These are phyloP conservation scores for Leptographium lundbergii DNA, from an alignment of 2,329 filamentous ascomycete species.

Conservation along the genomic window DNA sequence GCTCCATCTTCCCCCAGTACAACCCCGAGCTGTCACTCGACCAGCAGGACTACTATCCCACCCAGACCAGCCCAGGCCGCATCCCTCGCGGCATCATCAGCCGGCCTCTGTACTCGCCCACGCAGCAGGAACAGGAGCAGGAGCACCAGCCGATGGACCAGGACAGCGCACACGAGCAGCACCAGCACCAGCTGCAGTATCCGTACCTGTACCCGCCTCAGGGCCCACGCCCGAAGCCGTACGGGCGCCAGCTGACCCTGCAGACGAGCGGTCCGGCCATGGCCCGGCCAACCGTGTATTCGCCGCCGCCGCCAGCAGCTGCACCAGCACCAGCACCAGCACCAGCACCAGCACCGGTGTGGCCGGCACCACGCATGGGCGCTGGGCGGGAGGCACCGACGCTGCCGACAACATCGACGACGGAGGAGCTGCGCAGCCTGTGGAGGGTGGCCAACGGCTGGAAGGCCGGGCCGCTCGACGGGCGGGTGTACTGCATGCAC, in stretches of 20 bases:
- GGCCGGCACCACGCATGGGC: constrained; percentile 2
- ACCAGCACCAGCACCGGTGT: neutral
- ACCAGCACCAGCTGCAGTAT: neutral
- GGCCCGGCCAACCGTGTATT: too few species aligned
- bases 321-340: neutral
- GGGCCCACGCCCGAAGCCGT: too few species aligned
- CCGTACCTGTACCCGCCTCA: too few species aligned
- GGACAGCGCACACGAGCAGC: neutral
- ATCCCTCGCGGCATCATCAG: constrained; percentile 55
- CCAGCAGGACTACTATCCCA: constrained; percentile 59
- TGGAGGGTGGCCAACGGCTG: constrained; percentile 62
- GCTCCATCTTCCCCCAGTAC: constrained; percentile 67
- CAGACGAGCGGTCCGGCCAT: neutral
- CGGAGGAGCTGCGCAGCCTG: constrained; percentile 48
- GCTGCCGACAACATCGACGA: constrained; percentile 39
- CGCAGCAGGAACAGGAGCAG: constrained; percentile 3
- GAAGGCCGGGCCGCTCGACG: constrained; percentile 47
- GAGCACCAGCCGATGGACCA: constrained; percentile 1
- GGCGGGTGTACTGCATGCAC: constrained; percentile 45
- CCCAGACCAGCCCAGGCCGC: constrained; percentile 48
- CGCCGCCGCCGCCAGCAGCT: neutral
- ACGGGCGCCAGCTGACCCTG: neutral
- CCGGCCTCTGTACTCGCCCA: constrained; percentile 45
- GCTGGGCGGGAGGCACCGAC: constrained; percentile 25
- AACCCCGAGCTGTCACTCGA: constrained; percentile 53